Base-by-base conservation (phyloP, 768 basidiomycete species). In the Chalciporus pseudorubinellus region DNA sequence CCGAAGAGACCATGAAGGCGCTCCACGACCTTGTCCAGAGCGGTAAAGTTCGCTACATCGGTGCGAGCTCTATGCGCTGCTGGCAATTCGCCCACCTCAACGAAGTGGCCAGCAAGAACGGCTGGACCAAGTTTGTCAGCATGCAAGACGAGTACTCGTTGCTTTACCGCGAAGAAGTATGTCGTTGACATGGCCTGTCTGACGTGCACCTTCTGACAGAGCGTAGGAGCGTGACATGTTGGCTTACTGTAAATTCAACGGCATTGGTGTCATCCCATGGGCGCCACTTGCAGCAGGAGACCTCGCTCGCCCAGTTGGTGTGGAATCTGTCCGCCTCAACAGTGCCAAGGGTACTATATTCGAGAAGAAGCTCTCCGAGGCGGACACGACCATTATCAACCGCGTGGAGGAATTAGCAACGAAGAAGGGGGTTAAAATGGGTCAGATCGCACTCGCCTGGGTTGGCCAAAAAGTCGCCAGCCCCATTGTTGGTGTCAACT, bases 131-230 rank as follows among this genome's bases (percentile, higher is more conserved):
- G 52, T 83, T 83, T 53, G 70, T 80, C 43, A 76, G 78, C 50
- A 80, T 83, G 73, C 82, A 83, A 63, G 71, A 74, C 39, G 75
- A 78, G 50, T 76, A 82, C 55, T 78, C 72, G 29, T 63, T 81
- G 6, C 68, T 82, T 18, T 84, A 84, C 58, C 71, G 81, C 28
- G 76, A 80, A 51, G 80, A 83, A 64, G 77, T 73, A 18, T 5
- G 29, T 31, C 4, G 50, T 50, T 26, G 38, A 11, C 9, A 1
- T 41, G 12, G 2, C 8, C 31, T 7, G 14, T 9, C 3, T 39
- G 1, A 4, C 12, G 3, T 4, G 21, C 2, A 12, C 18, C 12
- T 3, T 13, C 16, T 57, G 22, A 60, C 3, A 4, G 4, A 3
- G 31, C 10, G 3, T 29, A 77, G 78, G 77, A 79, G 48, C 66